Evolutionary conservation across 2,329 filamentous ascomycete genomes (phyloP).

Genomic region (Fusarium sp.): DNA sequence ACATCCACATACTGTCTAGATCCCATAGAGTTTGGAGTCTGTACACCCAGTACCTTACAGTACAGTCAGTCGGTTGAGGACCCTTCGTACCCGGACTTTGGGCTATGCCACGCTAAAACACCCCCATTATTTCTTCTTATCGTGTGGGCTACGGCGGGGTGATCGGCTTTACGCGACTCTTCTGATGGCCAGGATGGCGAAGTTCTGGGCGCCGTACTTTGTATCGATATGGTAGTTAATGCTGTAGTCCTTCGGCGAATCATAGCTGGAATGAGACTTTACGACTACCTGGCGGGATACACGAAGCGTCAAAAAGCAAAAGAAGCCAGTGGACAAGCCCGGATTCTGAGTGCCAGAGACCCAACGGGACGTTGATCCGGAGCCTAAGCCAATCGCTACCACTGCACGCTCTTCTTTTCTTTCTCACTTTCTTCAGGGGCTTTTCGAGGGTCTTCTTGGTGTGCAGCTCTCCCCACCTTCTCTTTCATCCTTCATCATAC

Average conservation of each 20-base stretch:
- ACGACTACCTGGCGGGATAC: slow-evolving; percentile 25
- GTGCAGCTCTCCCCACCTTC: slow-evolving; percentile 19
- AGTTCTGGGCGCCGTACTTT: slow-evolving; percentile 1
- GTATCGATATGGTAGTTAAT: slow-evolving; percentile 19
- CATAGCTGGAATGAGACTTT: slow-evolving; percentile 37
- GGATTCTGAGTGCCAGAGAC: slow-evolving; percentile 16
- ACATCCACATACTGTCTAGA: slow-evolving; percentile 12
- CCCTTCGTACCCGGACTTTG: slow-evolving; percentile 30
- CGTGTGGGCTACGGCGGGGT: slow-evolving; percentile 28
- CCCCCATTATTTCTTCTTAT: slow-evolving; percentile 33
- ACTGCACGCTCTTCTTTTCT: slow-evolving; percentile 1
- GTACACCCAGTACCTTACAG: slow-evolving; percentile 25
- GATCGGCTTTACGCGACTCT: slow-evolving; percentile 26
- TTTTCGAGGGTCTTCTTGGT: slow-evolving; percentile 33
- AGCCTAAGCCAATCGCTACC: slow-evolving; percentile 28
- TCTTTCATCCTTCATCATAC: slow-evolving; percentile 5
- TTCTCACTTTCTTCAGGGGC: slow-evolving; percentile 22
- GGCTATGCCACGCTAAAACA: slow-evolving; percentile 13
- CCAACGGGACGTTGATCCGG: slow-evolving; percentile 36
- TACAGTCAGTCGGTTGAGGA: slow-evolving; percentile 15
- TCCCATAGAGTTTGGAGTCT: slow-evolving; percentile 22
- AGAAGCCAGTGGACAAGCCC: slow-evolving; percentile 11
- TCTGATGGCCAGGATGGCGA: slow-evolving; percentile 26
- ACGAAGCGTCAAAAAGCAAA: slow-evolving; percentile 20
- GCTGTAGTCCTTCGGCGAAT: slow-evolving; percentile 31